phyloP scores from a whole-genome alignment of 768 basidiomycete species.

The Termitomyces sp. region DNA sequence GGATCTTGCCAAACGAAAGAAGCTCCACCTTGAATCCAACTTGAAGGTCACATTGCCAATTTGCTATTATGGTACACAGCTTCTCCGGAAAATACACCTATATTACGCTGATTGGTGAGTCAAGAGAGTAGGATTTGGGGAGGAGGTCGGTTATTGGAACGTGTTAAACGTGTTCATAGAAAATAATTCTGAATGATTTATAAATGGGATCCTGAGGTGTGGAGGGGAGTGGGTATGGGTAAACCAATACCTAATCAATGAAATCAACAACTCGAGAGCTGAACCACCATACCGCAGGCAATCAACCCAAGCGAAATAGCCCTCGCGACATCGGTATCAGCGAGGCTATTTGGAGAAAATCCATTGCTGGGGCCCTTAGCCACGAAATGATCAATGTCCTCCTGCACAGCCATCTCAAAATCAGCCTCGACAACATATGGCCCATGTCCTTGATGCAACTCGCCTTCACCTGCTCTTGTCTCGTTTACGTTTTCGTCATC shows the following conservation, averaged over 20 bases:
- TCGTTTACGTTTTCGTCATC: background rate
- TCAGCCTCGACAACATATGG: conserved; percentile 14
- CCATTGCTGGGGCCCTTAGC: conserved; percentile 14
- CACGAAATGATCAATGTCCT: conserved; percentile 13
- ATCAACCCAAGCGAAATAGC: conserved; percentile 23
- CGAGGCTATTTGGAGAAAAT: conserved; percentile 23
- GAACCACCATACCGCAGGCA: conserved; percentile 22
- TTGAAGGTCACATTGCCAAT: background rate
- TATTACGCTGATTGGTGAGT: background rate
- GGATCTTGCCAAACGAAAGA: background rate
- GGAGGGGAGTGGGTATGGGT: background rate
- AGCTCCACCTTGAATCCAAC: background rate
- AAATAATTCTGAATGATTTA: background rate
- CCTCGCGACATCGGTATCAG: conserved; percentile 24
- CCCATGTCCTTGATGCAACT: conserved; percentile 15
- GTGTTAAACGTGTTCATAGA: background rate
- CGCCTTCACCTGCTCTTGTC: conserved; percentile 17
- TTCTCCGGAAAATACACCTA: background rate
- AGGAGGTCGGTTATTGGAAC: background rate
- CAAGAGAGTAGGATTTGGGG: too few species aligned
- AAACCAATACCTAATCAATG: background rate
- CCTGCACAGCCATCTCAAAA: conserved; percentile 21
- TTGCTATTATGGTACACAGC: background rate
- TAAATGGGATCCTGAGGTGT: background rate
- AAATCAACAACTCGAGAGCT: conserved; percentile 10